Evolutionary conservation across 1,139 yeast genomes (phyloP).

Genomic region (Wickerhamomyces sp.): DNA sequence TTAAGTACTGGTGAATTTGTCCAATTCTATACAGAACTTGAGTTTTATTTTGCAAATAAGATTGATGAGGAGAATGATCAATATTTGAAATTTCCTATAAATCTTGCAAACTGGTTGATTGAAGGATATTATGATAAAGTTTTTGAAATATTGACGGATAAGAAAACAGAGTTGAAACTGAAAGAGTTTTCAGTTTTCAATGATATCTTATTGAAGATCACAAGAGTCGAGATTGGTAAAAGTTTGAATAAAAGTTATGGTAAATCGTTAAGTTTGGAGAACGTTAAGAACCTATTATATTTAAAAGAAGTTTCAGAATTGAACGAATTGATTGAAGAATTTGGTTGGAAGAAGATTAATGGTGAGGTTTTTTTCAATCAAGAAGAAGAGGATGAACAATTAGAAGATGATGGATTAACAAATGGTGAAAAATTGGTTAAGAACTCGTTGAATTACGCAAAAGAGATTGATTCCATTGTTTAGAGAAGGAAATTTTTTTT

Average conservation of each 20-base stretch:
- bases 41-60: constrained; percentile 50
- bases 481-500: too few species aligned
- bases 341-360: constrained; percentile 57
- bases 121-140: constrained; percentile 95
- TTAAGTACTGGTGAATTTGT: constrained; percentile 82
- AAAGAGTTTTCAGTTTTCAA: constrained; percentile 22
- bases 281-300: constrained; percentile 77
- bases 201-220: constrained; percentile 18
- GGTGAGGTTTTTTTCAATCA: constrained; percentile 31
- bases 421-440: constrained; percentile 40
- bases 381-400: constrained; percentile 46
- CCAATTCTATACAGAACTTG: constrained; percentile 85
- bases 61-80: constrained; percentile 54
- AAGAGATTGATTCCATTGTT: constrained; percentile 81
- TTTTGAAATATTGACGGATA: constrained; percentile 61
- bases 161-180: constrained; percentile 30
- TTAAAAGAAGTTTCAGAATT: constrained; percentile 64
- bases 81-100: constrained; percentile 75
- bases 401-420: constrained; percentile 37
- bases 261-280: constrained; percentile 66
- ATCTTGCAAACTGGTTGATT: constrained; percentile 89
- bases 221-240: constrained; percentile 78
- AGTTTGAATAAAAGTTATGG: constrained; percentile 75
- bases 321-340: constrained; percentile 47
- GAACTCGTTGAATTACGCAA: constrained; percentile 73